phyloP scores from a whole-genome alignment of 441 rosid species.

The California macrophylla region DNA sequence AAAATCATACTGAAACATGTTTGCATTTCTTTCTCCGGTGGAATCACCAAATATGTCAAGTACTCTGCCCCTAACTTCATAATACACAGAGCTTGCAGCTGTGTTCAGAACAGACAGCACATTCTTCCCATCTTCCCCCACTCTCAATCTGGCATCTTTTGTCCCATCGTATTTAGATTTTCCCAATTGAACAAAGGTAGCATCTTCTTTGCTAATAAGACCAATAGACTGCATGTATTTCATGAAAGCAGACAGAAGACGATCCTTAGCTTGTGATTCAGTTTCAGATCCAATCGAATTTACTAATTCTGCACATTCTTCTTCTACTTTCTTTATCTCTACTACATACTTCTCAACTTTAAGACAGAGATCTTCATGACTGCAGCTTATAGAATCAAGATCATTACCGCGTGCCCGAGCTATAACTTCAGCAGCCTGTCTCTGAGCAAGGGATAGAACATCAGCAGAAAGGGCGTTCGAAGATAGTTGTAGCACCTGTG shows the following conservation, averaged over 20 bases:
- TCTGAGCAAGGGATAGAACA: constrained; percentile 58
- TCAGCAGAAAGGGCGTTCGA: constrained; percentile 69
- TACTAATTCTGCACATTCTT: constrained; percentile 56
- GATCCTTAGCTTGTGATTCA: constrained; percentile 75
- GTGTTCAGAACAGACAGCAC: constrained; percentile 44
- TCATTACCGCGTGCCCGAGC: constrained; percentile 45
- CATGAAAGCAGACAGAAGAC: constrained; percentile 60
- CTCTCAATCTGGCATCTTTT: constrained; percentile 32
- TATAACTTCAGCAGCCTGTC: constrained; percentile 75
- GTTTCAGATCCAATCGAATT: constrained; percentile 57
- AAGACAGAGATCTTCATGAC: constrained; percentile 57
- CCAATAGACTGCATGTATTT: constrained; percentile 68
- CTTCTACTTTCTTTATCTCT: constrained; percentile 62
- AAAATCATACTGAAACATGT: constrained; percentile 30
- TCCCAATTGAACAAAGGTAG: constrained; percentile 29
- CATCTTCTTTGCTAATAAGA: constrained; percentile 43
- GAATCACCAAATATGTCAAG: constrained; percentile 37
- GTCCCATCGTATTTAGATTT: constrained; percentile 30
- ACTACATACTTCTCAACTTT: constrained; percentile 56
- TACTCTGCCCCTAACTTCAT: constrained; percentile 49
- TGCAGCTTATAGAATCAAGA: constrained; percentile 43
- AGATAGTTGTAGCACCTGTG: constrained; percentile 71
- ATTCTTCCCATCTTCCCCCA: constrained; percentile 52
- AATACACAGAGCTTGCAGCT: constrained; percentile 58
- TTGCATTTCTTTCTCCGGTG: constrained; percentile 33